These are phyloP conservation scores for Orbilia javanica DNA, from an alignment of 2,329 filamentous ascomycete genomes.

Conservation along the genomic window DNA sequence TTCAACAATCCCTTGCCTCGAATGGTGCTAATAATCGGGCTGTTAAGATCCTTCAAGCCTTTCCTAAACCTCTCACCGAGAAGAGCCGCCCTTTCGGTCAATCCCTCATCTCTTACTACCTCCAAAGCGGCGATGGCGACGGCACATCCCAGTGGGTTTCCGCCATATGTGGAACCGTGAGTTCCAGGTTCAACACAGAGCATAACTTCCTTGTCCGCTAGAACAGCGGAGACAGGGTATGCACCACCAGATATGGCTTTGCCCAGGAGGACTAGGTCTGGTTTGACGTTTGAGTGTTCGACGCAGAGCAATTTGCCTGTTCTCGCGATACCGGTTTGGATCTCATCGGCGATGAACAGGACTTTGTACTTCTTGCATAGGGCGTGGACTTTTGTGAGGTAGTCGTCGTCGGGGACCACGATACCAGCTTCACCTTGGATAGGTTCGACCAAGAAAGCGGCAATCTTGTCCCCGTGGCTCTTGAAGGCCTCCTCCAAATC, in stretches of 20 bases:
- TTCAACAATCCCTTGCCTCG: slow-evolving; percentile 95
- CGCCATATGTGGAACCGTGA: slow-evolving; percentile 97
- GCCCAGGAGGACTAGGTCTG: slow-evolving; percentile 91
- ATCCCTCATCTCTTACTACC: slow-evolving; percentile 89
- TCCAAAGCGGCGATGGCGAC: slow-evolving; percentile 95
- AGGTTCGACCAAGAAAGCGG: slow-evolving; percentile 93
- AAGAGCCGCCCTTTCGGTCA: slow-evolving; percentile 83
- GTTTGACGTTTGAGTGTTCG: slow-evolving; percentile 94
- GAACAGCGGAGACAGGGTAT: slow-evolving; percentile 97
- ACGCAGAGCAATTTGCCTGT: slow-evolving; percentile 94
- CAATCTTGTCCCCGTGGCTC: slow-evolving; percentile 83
- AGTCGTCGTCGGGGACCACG: slow-evolving; percentile 90
- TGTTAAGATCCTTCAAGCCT: slow-evolving; percentile 79
- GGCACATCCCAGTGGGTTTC: slow-evolving; percentile 94
- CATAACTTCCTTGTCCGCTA: slow-evolving; percentile 91
- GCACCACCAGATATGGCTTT: slow-evolving; percentile 98
- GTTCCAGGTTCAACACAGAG: slow-evolving; percentile 95
- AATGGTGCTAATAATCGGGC: slow-evolving; percentile 82
- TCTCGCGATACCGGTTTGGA: slow-evolving; percentile 90
- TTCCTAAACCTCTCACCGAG: slow-evolving; percentile 87
- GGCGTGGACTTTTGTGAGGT: slow-evolving; percentile 81
- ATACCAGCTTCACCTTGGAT: slow-evolving; percentile 98
- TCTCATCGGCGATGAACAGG: slow-evolving; percentile 96
- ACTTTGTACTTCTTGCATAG: slow-evolving; percentile 97
- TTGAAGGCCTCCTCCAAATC: slow-evolving; percentile 85